A percentile compares a stretch with the other conserved stretches of the same genome.
These are phyloP conservation scores for Russula abietina DNA, from an alignment of 768 basidiomycete genomes.

Conservation along the genomic window DNA sequence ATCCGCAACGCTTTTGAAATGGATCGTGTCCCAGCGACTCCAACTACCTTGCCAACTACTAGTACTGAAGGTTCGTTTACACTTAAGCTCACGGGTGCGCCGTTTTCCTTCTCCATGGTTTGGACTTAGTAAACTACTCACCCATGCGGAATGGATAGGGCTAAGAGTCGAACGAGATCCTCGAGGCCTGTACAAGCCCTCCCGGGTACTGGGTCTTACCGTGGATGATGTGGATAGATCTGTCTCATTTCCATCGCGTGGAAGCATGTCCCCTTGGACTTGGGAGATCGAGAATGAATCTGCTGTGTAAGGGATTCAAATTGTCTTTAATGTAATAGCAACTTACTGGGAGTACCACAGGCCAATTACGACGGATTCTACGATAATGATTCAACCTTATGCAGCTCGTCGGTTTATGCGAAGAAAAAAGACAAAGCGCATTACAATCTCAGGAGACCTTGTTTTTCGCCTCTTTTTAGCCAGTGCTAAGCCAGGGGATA, in stretches of 20 bases:
- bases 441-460: conserved; percentile 10
- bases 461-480: conserved; percentile 1
- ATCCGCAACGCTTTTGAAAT: background rate
- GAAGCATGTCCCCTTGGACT: background rate
- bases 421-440: conserved; percentile 6
- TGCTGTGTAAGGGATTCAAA: background rate
- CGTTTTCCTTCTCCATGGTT: background rate
- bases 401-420: conserved; percentile 6
- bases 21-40: too few species aligned
- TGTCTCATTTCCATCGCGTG: background rate
- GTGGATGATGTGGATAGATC: background rate
- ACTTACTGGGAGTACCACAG: background rate
- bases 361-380: conserved; percentile 9
- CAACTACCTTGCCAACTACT: too few species aligned
- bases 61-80: background rate
- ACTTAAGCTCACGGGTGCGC: background rate
- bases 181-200: background rate
- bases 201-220: background rate
- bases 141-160: background rate
- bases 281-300: conserved; percentile 12
- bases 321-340: background rate
- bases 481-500: conserved; percentile 7
- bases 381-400: conserved; percentile 11
- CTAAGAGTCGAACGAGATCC: background rate
- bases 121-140: background rate